Evolutionary conservation across 441 rosid genomes (phyloP).

Genomic region (Syzygium malaccense): DNA sequence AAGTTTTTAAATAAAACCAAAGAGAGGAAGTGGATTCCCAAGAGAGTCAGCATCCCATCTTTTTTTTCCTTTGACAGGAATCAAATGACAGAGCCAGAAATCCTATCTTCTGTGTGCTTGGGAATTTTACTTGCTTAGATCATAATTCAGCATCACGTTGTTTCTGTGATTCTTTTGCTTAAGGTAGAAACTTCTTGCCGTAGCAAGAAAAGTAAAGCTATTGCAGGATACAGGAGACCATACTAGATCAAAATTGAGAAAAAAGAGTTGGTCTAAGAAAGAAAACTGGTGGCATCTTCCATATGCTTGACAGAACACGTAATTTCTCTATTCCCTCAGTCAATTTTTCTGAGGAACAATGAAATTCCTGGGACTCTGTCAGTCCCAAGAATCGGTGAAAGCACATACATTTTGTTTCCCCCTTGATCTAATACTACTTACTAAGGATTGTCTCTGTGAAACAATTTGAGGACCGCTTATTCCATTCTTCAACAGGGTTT

Average conservation of each 20-base stretch:
- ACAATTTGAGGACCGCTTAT: background rate
- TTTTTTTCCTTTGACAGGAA: background rate
- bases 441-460: background rate
- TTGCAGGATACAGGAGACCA: background rate
- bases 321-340: background rate
- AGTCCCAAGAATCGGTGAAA: background rate
- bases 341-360: background rate
- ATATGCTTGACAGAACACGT: background rate
- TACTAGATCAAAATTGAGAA: background rate
- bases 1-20: background rate
- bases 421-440: background rate
- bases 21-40: background rate
- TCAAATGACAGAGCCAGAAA: background rate
- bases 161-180: background rate
- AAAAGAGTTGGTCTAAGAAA: background rate
- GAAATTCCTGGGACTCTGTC: background rate
- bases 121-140: background rate
- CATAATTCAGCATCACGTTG: background rate
- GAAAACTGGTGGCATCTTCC: background rate
- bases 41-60: background rate
- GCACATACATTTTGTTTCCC: background rate
- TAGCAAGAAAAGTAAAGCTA: background rate
- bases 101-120: constrained; percentile 7
- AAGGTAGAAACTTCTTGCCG: background rate
- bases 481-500: background rate